Base-by-base conservation (phyloP, 352 stramenopile genomes). In the Globisporangium irregulare region DNA sequence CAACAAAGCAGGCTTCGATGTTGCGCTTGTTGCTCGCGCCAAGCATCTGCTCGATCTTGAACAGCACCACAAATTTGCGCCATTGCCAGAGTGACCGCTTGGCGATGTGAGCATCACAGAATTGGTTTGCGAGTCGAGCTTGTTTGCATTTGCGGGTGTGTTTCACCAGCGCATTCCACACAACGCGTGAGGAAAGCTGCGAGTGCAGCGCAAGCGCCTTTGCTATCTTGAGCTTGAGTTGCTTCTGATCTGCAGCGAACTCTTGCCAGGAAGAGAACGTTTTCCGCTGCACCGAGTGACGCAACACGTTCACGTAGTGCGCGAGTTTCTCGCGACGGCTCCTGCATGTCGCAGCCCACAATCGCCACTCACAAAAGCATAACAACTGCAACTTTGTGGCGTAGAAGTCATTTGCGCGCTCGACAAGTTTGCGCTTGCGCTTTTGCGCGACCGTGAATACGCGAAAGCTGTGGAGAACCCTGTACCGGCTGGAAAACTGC, bases 21-120 rank as follows among this genome's bases (percentile, higher is more conserved):
- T 59, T 32, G 3, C 79, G 77, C 22, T 67, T 60, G 50, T 66
- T 25, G 60, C 72, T 74, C 2, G 71, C 62, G 3, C 75, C 72
- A 4, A 89, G 71, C 80, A 92, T 86, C 0, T 68, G 66, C 65
- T 88, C 76, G 3, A 84, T 69, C n/a, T 84, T 89, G 32, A 60
- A 76, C 2, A 90, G 69, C 6, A 84, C 25, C 4, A 92, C 61
- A 24, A 76, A 80, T 25, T 75, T 63, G 8, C 70, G 76, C 84
- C 84, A 91, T 18, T 73, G 70, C 0, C 60, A 69, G 0, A 86
- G 14, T 0, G 64, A 55, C 20, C 53, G 57, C 15, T 41, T 38
- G 18, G 60, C 67, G 4, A 55, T 25, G 22, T 73, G 71, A 1
- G 27, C 14, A 48, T 51, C 25, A 0, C 24, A 50, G 18, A 81